These are phyloP conservation scores for Yamadazyma laniorum DNA, from an alignment of 805 yeast genomes.

Conservation along the genomic window DNA sequence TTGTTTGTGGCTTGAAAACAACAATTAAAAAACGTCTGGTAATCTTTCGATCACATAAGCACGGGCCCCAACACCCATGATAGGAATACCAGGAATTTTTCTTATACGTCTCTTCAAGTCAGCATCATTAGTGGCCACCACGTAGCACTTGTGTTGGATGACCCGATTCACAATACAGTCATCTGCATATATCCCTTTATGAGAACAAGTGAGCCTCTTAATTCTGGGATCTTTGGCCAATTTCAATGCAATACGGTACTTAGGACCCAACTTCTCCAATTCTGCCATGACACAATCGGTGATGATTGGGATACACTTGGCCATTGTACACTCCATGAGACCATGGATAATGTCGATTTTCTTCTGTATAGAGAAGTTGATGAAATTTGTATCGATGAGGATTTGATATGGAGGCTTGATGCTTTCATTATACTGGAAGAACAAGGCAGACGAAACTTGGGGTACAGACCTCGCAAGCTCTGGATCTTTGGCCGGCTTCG, in stretches of 20 bases:
- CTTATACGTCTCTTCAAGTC: conserved; percentile 91
- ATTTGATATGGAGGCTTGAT: conserved; percentile 98
- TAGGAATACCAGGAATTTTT: conserved; percentile 95
- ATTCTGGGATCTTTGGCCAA: conserved; percentile 94
- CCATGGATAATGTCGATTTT: conserved; percentile 94
- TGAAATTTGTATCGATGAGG: conserved; percentile 92
- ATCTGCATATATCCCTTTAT: conserved; percentile 97
- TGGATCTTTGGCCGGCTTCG: conserved; percentile 52
- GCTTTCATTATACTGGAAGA: conserved; percentile 91
- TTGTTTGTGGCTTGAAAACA: too few relatives aligned
- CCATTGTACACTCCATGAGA: conserved; percentile 92
- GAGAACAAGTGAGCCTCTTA: conserved; percentile 81
- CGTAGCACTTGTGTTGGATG: conserved; percentile 92
- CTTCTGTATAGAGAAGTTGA: conserved; percentile 94
- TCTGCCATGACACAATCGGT: conserved; percentile 99
- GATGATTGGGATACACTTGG: conserved; percentile 91
- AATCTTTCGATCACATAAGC: conserved; percentile 89
- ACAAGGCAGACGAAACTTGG: conserved; percentile 92
- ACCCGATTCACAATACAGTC: conserved; percentile 93
- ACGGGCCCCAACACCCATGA: conserved; percentile 95
- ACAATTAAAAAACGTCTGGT: conserved; percentile 85
- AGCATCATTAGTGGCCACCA: conserved; percentile 98
- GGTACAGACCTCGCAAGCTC: conserved; percentile 62
- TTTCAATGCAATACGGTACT: conserved; percentile 86
- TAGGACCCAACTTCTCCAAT: conserved; percentile 92